Percentiles rank a stretch among this genome's conserved stretches.
phyloP scores from a whole-genome alignment of 345 rosid genomes.

The Adansonia digitata region DNA sequence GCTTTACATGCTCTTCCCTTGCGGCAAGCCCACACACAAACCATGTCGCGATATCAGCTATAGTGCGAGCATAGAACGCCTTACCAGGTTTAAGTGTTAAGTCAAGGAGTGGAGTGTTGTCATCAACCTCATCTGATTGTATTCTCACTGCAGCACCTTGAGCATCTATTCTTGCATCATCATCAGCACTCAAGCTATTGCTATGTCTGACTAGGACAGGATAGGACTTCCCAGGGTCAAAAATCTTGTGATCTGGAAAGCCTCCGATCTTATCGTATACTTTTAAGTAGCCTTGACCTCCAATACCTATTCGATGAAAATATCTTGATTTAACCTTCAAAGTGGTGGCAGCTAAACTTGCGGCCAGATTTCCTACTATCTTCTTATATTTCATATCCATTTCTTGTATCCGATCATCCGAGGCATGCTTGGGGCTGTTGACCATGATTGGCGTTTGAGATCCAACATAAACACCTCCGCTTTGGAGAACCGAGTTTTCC shows the following conservation, averaged over 20 bases:
- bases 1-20: slow-evolving; percentile 52
- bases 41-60: slow-evolving; percentile 66
- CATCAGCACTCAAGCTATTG: slow-evolving; percentile 67
- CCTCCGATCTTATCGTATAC: slow-evolving; percentile 44
- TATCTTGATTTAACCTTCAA: slow-evolving; percentile 61
- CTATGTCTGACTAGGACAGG: slow-evolving; percentile 50
- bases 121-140: slow-evolving; percentile 27
- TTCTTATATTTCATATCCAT: slow-evolving; percentile 61
- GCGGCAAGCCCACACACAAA: slow-evolving; percentile 65
- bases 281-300: slow-evolving; percentile 47
- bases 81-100: slow-evolving; percentile 62
- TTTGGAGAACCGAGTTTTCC: slow-evolving; percentile 39
- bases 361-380: slow-evolving; percentile 58
- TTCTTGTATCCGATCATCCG: slow-evolving; percentile 68
- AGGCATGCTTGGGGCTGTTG: slow-evolving; percentile 51
- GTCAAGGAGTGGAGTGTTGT: slow-evolving; percentile 39
- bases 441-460: slow-evolving; percentile 54
- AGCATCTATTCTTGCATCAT: slow-evolving; percentile 67
- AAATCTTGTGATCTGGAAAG: slow-evolving; percentile 45
- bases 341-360: slow-evolving; percentile 53
- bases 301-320: slow-evolving; percentile 59
- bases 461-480: slow-evolving; percentile 57
- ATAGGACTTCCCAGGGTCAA: slow-evolving; percentile 42
- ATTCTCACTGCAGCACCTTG: slow-evolving; percentile 58
- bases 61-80: slow-evolving; percentile 58